Conservation (phyloP, 257 asterid genomes). For the Jaltomata sinuosa region DNA sequence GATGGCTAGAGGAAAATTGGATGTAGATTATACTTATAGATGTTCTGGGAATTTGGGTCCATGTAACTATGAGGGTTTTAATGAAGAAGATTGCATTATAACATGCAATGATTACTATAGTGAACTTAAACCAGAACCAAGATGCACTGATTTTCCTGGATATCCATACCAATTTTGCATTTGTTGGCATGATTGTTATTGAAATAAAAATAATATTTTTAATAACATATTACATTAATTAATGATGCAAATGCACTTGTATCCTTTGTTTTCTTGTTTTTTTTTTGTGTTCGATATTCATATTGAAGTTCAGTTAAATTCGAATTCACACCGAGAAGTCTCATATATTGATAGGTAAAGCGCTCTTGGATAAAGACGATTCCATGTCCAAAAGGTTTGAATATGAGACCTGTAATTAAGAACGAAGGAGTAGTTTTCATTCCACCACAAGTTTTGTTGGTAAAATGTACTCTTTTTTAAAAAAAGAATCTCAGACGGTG, state of each 20-base stretch:
- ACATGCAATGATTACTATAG: neutral
- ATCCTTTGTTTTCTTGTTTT: neutral
- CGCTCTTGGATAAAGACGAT: too few relatives aligned
- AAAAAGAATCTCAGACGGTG: too few relatives aligned
- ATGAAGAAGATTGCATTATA: neutral
- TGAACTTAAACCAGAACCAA: neutral
- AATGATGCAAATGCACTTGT: neutral
- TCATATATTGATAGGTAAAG: too few relatives aligned
- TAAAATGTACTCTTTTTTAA: too few relatives aligned
- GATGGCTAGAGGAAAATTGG: neutral
- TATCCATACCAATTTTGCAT: neutral
- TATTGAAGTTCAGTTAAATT: neutral
- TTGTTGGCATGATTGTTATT: constrained; percentile 3
- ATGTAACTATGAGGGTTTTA: neutral
- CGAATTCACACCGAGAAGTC: too few relatives aligned
- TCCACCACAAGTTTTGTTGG: too few relatives aligned
- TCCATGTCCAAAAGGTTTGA: too few relatives aligned
- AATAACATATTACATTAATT: neutral
- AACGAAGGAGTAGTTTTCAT: too few relatives aligned
- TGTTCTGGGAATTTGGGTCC: neutral
- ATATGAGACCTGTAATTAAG: too few relatives aligned
- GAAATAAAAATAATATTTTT: neutral
- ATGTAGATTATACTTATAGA: neutral
- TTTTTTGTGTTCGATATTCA: neutral
- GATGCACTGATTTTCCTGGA: neutral